phyloP scores from a whole-genome alignment of 352 stramenopile species.

The Phytophthora melonis region DNA sequence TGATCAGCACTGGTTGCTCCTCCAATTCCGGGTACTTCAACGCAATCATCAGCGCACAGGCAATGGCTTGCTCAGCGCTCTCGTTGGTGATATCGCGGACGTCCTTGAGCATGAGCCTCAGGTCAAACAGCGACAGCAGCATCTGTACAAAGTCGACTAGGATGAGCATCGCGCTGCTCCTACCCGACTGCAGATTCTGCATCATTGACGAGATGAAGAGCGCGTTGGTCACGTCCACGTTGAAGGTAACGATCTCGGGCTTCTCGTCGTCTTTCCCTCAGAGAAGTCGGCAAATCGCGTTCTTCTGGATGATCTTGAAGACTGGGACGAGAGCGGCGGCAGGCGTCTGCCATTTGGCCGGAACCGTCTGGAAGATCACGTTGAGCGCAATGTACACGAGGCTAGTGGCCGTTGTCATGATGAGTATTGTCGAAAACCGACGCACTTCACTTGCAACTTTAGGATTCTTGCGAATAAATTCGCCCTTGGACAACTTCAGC shows the following conservation, averaged over 20 bases:
- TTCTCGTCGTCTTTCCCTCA: constrained; percentile 39
- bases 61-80: constrained; percentile 17
- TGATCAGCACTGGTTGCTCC: neutral
- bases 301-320: constrained; percentile 27
- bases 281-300: constrained; percentile 21
- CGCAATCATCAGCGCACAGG: constrained; percentile 11
- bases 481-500: constrained; percentile 18
- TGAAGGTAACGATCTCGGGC: constrained; percentile 53
- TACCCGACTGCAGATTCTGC: constrained; percentile 37
- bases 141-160: constrained; percentile 43
- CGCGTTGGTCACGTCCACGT: constrained; percentile 57
- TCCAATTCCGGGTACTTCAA: constrained; percentile 16
- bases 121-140: constrained; percentile 35
- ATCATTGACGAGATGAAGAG: constrained; percentile 54
- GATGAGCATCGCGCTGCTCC: constrained; percentile 39
- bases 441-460: constrained; percentile 20
- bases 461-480: constrained; percentile 18
- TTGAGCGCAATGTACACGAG: constrained; percentile 20
- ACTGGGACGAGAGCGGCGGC: constrained; percentile 12
- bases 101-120: constrained; percentile 26
- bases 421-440: constrained; percentile 15
- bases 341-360: constrained; percentile 15
- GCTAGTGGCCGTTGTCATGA: constrained; percentile 9
- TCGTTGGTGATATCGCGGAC: constrained; percentile 15
- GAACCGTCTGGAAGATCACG: constrained; percentile 13